These are phyloP conservation scores for Aureobasidium sp. DNA, from an alignment of 2,329 filamentous ascomycete genomes.

Conservation along the genomic window DNA sequence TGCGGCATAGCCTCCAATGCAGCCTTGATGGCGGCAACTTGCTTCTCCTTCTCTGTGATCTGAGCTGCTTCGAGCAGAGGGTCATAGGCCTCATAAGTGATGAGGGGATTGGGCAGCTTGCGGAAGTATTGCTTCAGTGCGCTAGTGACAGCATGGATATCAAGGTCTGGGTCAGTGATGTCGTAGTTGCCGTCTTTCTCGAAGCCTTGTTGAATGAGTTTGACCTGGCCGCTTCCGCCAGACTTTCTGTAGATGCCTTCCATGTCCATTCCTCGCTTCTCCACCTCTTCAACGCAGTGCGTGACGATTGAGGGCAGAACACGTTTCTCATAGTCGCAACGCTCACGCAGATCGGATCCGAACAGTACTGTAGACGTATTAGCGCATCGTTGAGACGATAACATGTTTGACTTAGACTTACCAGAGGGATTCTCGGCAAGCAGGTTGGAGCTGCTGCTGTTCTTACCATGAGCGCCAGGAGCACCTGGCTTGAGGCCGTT, in stretches of 20 bases:
- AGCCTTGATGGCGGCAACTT: constrained; percentile 62
- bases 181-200: constrained; percentile 75
- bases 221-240: constrained; percentile 84
- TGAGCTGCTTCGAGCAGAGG: constrained; percentile 65
- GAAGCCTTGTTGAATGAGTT: constrained; percentile 84
- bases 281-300: constrained; percentile 93
- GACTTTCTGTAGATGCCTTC: constrained; percentile 98
- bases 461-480: constrained; percentile 33
- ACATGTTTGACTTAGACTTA: constrained; percentile 17
- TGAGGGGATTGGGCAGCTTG: constrained; percentile 77
- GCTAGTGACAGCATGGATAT: constrained; percentile 94
- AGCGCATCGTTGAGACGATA: background rate
- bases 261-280: constrained; percentile 90
- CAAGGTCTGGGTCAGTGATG: constrained; percentile 85
- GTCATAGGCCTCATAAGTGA: constrained; percentile 92
- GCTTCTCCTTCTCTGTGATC: constrained; percentile 57
- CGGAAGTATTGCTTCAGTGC: constrained; percentile 97
- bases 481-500: constrained; percentile 26
- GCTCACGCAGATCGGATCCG: constrained; percentile 78
- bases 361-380: constrained; percentile 53
- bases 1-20: constrained; percentile 73
- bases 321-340: constrained; percentile 80
- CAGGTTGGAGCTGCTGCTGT: constrained; percentile 39
- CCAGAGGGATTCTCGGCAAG: constrained; percentile 28
- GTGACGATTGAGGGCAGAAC: constrained; percentile 86